phyloP scores from a whole-genome alignment of 2,329 filamentous ascomycete species.

The Colletotrichum tropicale region DNA sequence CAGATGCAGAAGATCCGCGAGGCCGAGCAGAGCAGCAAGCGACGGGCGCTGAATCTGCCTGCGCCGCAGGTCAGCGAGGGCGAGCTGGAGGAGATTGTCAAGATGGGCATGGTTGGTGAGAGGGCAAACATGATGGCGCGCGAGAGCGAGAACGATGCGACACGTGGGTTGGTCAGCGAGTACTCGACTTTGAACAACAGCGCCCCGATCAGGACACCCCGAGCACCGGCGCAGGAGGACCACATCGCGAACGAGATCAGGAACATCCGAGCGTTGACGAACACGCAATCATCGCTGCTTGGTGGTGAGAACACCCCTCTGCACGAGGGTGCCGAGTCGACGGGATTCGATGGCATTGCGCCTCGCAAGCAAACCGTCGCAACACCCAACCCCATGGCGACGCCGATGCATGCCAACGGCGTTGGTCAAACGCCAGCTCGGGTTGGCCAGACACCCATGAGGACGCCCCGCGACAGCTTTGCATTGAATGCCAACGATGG shows the following conservation, averaged over 20 bases:
- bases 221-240: constrained; percentile 90
- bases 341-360: constrained; percentile 84
- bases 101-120: constrained; percentile 96
- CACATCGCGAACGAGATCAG: constrained; percentile 95
- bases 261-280: constrained; percentile 89
- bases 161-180: constrained; percentile 83
- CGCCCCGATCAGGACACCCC: constrained; percentile 90
- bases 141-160: constrained; percentile 82
- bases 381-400: constrained; percentile 96
- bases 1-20: constrained; percentile 95
- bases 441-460: constrained; percentile 81
- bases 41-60: constrained; percentile 81
- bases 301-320: constrained; percentile 94
- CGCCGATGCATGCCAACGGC: constrained; percentile 72
- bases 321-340: constrained; percentile 80
- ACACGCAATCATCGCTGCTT: constrained; percentile 90
- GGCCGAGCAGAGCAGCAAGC: constrained; percentile 95
- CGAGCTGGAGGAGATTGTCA: constrained; percentile 96
- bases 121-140: constrained; percentile 77
- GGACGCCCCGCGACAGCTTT: constrained; percentile 88
- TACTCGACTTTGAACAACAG: constrained; percentile 82
- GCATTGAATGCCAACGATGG: constrained; percentile 77
- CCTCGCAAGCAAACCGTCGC: constrained; percentile 80
- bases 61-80: constrained; percentile 90
- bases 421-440: constrained; percentile 71